Base-by-base conservation (phyloP, 306 rosid species). In the Quercus gilva region DNA sequence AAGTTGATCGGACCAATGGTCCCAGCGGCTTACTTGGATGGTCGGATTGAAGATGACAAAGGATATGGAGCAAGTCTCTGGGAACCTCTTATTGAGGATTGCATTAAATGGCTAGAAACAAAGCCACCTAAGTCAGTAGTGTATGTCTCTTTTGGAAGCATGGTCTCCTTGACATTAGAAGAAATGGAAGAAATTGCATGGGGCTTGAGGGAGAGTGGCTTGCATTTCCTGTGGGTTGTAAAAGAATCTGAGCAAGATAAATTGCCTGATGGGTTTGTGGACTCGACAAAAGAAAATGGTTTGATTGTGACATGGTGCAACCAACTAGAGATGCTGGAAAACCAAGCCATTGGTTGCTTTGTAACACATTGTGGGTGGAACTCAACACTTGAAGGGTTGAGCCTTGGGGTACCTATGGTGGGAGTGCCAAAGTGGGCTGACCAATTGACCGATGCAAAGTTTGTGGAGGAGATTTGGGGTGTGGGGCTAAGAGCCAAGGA, bases 281-380 rank as follows among this genome's bases (percentile, higher is more conserved):
- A 91, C 0, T 51, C 76, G 0, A 33, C 73, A 1, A 79, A 75
- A 37, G 92, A 82, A n/a, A 82, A 79, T 45, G 85, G 90, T 71
- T 25, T 87, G 55, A 64, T 84, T 37, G 85, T 87, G 14, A 71
- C 86, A 63, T 87, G 90, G 89, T 89, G 92, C 51, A 89, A 89
- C 91, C 92, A 87, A 23, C 86, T 91, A n/a, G 91, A 91, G 21
- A 63, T 84, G 20, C 74, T 91, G 31, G 89, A 83, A 12, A 82
- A 91, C 77, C 73, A 78, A 75, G 87, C 90, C 14, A 76, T 87
- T 12, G 91, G 89, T 1, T 86, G 88, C 74, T 91, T 91, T 80
- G 91, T 89, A 77, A 88, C 89, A 0, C 93, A 89, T 13, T 89
- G 96, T 55, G 92, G 94, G 4, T 85, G 96, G 97, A 91, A 91